Base-by-base conservation (phyloP, 345 rosid species). In the Arabidopsis suecica region DNA sequence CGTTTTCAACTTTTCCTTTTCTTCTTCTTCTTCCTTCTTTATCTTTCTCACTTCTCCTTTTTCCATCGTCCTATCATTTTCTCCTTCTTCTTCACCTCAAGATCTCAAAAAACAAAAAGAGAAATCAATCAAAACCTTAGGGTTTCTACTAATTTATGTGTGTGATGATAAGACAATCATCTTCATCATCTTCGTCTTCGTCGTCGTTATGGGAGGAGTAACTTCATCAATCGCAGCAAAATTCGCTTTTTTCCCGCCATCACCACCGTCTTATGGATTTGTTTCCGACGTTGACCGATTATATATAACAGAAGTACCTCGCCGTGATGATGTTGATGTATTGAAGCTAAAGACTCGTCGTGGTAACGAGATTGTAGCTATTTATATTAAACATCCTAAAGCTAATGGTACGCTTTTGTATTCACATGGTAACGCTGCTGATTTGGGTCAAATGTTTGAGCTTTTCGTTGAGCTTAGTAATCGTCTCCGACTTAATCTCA, bases 401-500 rank as follows among this genome's bases (percentile, higher is more conserved):
- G 94, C 99, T 32, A 69, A 89, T n/a, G 87, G 88, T 28, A 95
- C 97, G 32, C 72, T 95, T 71, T 75, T 95, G 41, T 91, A 95
- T 76, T 94, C 98, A n/a, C 98, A 94, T 73, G 98, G 98, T 20
- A 94, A 94, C 83, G 98, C 97, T 2, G 97, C 98, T 28, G 97
- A 94, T 80, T 87, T 94, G 75, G 97, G 97, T 8, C 98, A 94
- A 76, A 88, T 95, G 99, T 86, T 86, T 69, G 97, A 95, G 87
- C 96, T 95, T 41, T 95, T 95, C 56, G 81, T 88, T 54, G 97
- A 95, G 84, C 83, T 95, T 68, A 83, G 91, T 61, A 85, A 83
- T 74, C 97, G 97, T 55, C 93, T 95, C 51, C 93, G 97, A 44
- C 79, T 91, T 75, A 91, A 91, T 81, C 84, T 95, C 67, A 81